Evolutionary conservation across 139 green algal genomes (phyloP), one percentile per base, ranked within the genome.

Genomic region (Chlorella sp.): DNA sequence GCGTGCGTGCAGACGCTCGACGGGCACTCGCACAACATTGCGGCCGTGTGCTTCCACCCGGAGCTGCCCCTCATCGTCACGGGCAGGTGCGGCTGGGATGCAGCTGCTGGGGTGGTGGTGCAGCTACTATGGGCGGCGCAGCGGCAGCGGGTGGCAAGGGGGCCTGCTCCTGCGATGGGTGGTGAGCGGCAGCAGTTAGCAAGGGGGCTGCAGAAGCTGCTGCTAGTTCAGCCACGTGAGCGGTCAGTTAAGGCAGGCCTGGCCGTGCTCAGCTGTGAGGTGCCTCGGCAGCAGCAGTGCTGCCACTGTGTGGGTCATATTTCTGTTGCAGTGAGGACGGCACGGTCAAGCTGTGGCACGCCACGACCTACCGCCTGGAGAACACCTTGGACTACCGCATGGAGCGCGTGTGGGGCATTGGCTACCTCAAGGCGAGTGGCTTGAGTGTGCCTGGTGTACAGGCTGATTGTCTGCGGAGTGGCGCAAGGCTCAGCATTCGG

Each of bases 21-120:
- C 42, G 90, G 88, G 49, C 93, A 97, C 82, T 71, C 80, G 1
- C 88, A 98, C 87, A 99, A 98, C 82, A 89, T 99, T 10, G 87
- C 87, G 5, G 83, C 92, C 6, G 95, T 97, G 30, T 88, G 78
- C 55, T 99, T 99, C 86, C 95, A 99, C 82, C 95, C 95, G 17
- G 95, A 99, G 87, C 90, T 99, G 64, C 95, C 95, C 80, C 65
- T 99, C 50, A 98, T 99, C 76, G 78, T 98, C 33, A 94, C 91
- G 10, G 87, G 77, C 29, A 71, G 77, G 49, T 65, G 42, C 22
- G 67, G 17, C 17, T 71, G 22, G 34, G 23, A 5, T 30, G 34
- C 32, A 31, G 14, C 5, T 71, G 65, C 24, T 10, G 29, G 14
- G 34, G 69, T 35, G 49, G 22, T 49, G 35, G 3, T 64, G 67